These are phyloP conservation scores for Luvunga scandens DNA, from an alignment of 345 rosid species.

Conservation along the genomic window DNA sequence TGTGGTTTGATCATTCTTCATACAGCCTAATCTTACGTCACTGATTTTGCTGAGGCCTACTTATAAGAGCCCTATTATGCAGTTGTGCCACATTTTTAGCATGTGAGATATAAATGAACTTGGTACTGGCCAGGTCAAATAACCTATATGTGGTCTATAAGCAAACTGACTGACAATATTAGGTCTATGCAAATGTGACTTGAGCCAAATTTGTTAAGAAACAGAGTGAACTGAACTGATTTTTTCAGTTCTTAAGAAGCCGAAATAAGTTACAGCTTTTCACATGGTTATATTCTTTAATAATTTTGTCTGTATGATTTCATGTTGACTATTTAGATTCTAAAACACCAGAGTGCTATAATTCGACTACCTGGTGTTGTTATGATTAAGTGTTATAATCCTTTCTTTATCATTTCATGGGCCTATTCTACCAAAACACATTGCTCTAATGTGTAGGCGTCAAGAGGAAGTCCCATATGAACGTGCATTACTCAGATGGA, in stretches of 20 bases:
- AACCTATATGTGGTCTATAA: not conserved
- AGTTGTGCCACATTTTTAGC: not conserved
- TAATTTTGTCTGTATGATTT: not conserved
- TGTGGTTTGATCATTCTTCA: not conserved
- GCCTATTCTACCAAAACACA: not conserved
- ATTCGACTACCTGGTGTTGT: not conserved
- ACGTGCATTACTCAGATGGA: not conserved
- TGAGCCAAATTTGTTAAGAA: not conserved
- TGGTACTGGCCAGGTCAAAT: not conserved
- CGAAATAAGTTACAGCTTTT: not conserved
- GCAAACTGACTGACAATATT: not conserved
- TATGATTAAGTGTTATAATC: not conserved
- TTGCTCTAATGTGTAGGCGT: constrained; percentile 15
- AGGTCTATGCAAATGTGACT: not conserved
- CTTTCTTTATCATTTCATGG: not conserved
- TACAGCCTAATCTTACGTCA: not conserved
- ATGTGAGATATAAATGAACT: not conserved
- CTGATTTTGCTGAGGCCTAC: not conserved
- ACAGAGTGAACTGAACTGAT: not conserved
- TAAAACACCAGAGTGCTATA: not conserved
- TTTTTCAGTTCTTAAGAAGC: not conserved
- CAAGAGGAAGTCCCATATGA: constrained; percentile 28
- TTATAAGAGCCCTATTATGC: not conserved
- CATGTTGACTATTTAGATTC: not conserved
- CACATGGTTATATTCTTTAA: not conserved